Conservation (phyloP, 331 rosid genomes). For the Acacia concinna region DNA sequence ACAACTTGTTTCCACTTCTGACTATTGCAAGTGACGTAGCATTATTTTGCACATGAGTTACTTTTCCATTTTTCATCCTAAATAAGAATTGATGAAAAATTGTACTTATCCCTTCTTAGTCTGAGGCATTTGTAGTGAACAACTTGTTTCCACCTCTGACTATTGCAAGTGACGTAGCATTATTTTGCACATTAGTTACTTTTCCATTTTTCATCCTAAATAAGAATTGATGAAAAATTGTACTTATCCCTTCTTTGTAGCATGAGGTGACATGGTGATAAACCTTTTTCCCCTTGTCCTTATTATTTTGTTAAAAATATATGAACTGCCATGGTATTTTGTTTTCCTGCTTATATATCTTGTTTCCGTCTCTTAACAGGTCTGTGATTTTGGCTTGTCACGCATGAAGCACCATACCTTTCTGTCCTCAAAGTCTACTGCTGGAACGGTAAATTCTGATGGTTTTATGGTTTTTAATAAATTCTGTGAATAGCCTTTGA, state of each 20-base stretch:
- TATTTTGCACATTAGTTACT: neutral
- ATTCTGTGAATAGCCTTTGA: constrained; percentile 14
- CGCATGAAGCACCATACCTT: constrained; percentile 89
- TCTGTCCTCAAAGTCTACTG: constrained; percentile 94
- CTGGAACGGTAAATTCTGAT: constrained; percentile 86
- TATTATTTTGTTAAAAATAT: constrained; percentile 6
- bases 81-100: too few relatives aligned
- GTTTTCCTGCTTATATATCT: constrained; percentile 4
- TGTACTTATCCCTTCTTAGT: too few relatives aligned
- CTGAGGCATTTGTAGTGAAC: too few relatives aligned
- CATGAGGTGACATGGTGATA: neutral
- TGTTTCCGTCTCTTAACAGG: constrained; percentile 49
- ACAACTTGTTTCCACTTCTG: constrained; percentile 12
- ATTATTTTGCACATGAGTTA: neutral
- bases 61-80: too few relatives aligned
- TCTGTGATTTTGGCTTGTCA: constrained; percentile 97
- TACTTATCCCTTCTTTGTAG: neutral
- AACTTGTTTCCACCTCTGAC: constrained; percentile 7
- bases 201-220: neutral
- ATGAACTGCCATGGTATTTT: neutral
- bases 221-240: neutral
- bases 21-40: constrained; percentile 5
- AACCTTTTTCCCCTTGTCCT: neutral
- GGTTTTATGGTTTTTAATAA: constrained; percentile 12
- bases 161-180: neutral